Evolutionary conservation across 2,329 filamentous ascomycete genomes (phyloP), one percentile per base, ranked within the genome.

Genomic region (Ilyonectria sp.): DNA sequence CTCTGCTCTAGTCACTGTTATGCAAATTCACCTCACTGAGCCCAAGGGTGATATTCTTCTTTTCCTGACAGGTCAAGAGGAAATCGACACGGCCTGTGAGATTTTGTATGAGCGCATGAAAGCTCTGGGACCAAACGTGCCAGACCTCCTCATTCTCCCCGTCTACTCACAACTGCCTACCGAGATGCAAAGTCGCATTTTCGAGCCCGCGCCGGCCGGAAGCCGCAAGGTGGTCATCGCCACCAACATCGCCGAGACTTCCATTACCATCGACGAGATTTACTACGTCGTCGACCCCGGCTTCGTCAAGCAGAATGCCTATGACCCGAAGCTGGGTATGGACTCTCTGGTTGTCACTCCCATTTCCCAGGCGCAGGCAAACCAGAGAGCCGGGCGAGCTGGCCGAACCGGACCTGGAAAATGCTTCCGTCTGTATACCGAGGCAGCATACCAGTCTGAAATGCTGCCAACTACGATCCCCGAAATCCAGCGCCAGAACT

Each of bases 221-320:
- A 91, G 89, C 60, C 89, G 96, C 63, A 99, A 99, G 81, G 94
- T 98, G 2, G 94, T 99, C 66, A 97, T 99, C 78, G 96, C 96
- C 2, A 99, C 96, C 40, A 99, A 99, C 75, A 99, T 99, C 76
- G 96, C 96, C 1, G 96, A 99, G 79, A 99, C 96, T 0, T 97
- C 94, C 61, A 96, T 99, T 77, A 99, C 96, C 0, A 98, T 99
- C 71, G 96, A 99, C 78, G 93, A 95, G 55, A 97, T 99, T 72
- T 98, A 95, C 83, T 98, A 97, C 77, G 97, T 99, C 19, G 91
- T 99, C 17, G 96, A 99, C 76, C 95, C 96, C 2, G 96, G 96
- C 2, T 99, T 98, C 74, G 95, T 98, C 68, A 99, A 99, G 84
- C 95, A 98, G 78, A 98, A 96, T 73, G 95, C 94, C 1, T 99